These are phyloP conservation scores for Sequoiadendron giganteum DNA, from an alignment of 75 land plant genomes.

Conservation along the genomic window DNA sequence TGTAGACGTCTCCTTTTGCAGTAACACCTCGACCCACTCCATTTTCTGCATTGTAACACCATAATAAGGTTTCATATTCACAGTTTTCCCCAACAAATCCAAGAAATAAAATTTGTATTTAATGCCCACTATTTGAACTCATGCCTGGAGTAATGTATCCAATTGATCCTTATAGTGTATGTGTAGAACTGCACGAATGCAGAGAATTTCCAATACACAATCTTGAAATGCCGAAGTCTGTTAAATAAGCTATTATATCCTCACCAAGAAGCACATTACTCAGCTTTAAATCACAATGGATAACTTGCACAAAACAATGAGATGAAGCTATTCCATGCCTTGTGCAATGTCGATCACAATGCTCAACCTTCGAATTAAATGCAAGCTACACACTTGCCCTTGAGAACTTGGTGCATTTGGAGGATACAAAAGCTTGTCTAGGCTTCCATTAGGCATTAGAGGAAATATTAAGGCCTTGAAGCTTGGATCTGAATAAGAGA, in stretches of 20 bases:
- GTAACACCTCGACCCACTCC: no score
- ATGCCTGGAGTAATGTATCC: neutral
- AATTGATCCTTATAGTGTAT: neutral
- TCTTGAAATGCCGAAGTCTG: neutral
- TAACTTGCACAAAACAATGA: neutral
- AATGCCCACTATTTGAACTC: neutral
- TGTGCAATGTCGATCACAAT: neutral
- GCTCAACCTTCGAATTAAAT: neutral
- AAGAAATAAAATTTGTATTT: no score
- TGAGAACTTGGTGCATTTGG: neutral
- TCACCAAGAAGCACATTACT: no score
- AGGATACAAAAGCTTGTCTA: neutral
- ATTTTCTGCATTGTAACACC: no score
- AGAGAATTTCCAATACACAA: neutral
- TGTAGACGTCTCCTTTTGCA: no score
- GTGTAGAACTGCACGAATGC: neutral
- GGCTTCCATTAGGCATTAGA: neutral
- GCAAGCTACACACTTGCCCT: neutral
- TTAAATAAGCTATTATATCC: neutral
- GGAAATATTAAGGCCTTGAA: conserved; percentile 4
- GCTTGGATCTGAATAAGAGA: neutral
- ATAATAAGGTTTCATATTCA: no score
- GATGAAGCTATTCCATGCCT: neutral
- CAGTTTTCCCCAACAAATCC: no score
- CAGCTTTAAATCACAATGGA: no score